Evolutionary conservation across 176 grass and related monocot genomes (phyloP), one percentile per base, ranked within the genome.

Genomic region (Juncus effusus): DNA sequence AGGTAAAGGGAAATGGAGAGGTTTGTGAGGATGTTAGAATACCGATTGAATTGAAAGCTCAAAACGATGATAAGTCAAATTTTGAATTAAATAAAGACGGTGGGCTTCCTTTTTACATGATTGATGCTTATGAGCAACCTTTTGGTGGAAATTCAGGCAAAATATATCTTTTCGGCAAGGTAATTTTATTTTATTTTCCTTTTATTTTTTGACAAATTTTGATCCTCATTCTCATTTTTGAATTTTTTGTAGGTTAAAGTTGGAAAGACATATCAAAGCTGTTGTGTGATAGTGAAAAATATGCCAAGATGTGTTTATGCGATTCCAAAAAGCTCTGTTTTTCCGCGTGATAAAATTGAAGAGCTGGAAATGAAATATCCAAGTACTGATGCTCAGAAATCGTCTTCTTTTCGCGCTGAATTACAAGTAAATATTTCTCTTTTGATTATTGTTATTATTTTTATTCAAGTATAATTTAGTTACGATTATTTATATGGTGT

Each of bases 281-380:
- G 94, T 16, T 90, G 85, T 54, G 78, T 85, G 2, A 64, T 99
- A 74, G 83, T 90, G 16, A 99, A 90, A 61, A 90, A 99, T 70
- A 86, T 99, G 79, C 85, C 89, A 82, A 86, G 94, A 81, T 99
- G 94, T 80, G 80, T 99, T 70, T 99, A 93, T 79, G 94, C 89
- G 58, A 83, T 99, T 56, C 89, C 94, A 52, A 84, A 75, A 54
- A 68, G 38, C 69, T 84, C 88, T 73, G 61, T 99, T 35, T 99
- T 99, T 54, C 76, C 81, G 61, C 81, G 47, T 53, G 73, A 84
- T 40, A 19, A 60, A 14, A 36, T 99, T 79, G 77, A 73, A 55
- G 71, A 74, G 59, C 53, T 78, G 47, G 79, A 79, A 61, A 82
- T 1, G 54, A 80, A 77, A 2, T 60, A 81, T 40, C 60, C 78